Base-by-base conservation (phyloP, 495 filamentous ascomycete genomes). In the Aspergillus campestris region DNA sequence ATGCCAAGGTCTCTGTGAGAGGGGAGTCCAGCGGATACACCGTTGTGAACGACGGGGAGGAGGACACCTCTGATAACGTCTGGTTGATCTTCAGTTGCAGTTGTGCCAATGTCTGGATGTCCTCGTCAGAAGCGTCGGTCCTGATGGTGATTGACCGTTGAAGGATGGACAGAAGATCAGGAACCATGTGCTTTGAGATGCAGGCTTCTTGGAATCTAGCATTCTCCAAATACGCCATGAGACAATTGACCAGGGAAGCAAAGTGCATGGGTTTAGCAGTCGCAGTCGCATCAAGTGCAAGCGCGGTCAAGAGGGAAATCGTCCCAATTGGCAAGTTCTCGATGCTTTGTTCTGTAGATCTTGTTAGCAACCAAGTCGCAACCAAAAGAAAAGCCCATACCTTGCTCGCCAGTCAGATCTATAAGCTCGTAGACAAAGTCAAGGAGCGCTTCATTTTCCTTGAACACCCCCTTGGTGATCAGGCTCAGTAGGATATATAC, bases 51-150 rank as follows among this genome's bases (percentile, higher is more conserved):
- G 62, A 57, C 3, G 75, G 63, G 0, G 77, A 65, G 3, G 73
- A 72, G 1, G 83, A 85, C 2, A 87, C 60, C 38, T 89, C 83
- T 8, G 81, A 78, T 11, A 86, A 58, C 7, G 73, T 63, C 34
- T 74, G 66, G 31, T 79, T 80, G 41, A 82, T 70, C 15, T 73
- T 72, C 12, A 67, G 60, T 27, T 75, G 74, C 28, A 80, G 58
- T 42, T 78, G 72, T 8, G 72, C 65, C 31, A 85, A 58, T 34
- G 71, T 62, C 40, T 76, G 65, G 12, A 65, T 60, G 7, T 78
- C 71, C 10, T 82, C 80, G 24, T 43, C 56, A 7, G 57, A 60
- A 31, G 61, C 37, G 33, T 60, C 56, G 13, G 58, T 12, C 27
- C 57, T 47, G 24, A 67, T 53, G 1, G 56, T 48, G 15, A 58